Evolutionary conservation across 2,329 filamentous ascomycete species (phyloP), one percentile per base, ranked within the genome.

Genomic region (Hypoxylon sp.): DNA sequence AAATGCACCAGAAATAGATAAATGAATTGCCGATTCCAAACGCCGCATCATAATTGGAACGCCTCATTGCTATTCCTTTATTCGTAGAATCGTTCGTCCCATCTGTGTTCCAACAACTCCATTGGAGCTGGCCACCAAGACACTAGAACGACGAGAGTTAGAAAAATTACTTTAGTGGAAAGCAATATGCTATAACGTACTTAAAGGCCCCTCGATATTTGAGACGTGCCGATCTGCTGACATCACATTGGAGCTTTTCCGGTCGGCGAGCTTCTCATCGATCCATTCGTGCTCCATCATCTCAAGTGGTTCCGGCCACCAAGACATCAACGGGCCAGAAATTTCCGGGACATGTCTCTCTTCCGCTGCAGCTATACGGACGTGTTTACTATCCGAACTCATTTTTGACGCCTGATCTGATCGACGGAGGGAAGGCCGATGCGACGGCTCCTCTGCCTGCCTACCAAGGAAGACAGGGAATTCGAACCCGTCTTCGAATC

Each of bases 41-140:
- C 60, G 57, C 67, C 67, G 5, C 34, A 52, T 13, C 36, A 14
- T n/a, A 6, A 38, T 41, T 41, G 5, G 36, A 57, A 61, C 45
- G 23, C 46, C 52, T 43, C 19, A 23, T 38, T 17, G 1, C 9
- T 30, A 10, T 34, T 45, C 28, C 6, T 53, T 73, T 43, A 77
- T 64, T 77, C 75, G 68, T 77, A 77, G 60, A 77, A 77, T n/a
- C 65, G 52, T 50, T 77, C 75, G 21, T 69, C 69, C 75, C 75
- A 77, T 17, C 76, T 70, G 25, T 73, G 61, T 45, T 72, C 67
- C 25, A 72, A 17, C 14, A 69, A 41, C 7, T 70, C 63, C 3
- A 69, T 9, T 5, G 67, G 60, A 43, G 62, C 45, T 13, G 74
- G 74, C 74, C 74, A 76, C 73, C 73, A 75, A 2, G 62, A 73